These are phyloP conservation scores for Drechslerella coelobrocha DNA, from an alignment of 2,329 filamentous ascomycete genomes.

Conservation along the genomic window DNA sequence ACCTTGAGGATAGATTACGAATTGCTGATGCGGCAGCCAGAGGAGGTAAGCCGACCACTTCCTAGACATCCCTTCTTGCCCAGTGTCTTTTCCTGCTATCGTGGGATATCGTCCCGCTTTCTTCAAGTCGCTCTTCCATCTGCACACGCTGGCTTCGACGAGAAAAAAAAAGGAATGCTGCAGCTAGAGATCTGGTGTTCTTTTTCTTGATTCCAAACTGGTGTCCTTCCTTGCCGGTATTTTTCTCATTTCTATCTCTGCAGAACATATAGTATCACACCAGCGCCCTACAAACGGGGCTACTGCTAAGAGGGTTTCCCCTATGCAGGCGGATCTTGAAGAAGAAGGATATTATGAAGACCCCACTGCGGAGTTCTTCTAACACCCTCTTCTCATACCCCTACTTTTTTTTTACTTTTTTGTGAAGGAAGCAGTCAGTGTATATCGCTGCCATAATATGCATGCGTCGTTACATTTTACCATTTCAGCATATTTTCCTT, in stretches of 20 bases:
- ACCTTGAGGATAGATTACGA: slow-evolving; percentile 38
- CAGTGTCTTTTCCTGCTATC: not conserved
- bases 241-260: slow-evolving; percentile 34
- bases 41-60: slow-evolving; percentile 46
- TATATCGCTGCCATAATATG: not conserved
- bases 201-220: slow-evolving; percentile 32
- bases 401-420: slow-evolving; percentile 15
- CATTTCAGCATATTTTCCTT: too few species aligned
- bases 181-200: too few species aligned
- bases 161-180: slow-evolving; percentile 18
- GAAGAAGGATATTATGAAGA: slow-evolving; percentile 27
- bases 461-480: not conserved
- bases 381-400: slow-evolving; percentile 9
- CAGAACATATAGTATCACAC: slow-evolving; percentile 49
- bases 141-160: slow-evolving; percentile 4
- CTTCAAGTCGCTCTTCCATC: not conserved
- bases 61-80: slow-evolving; percentile 11
- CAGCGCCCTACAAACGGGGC: slow-evolving; percentile 37
- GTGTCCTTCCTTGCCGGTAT: slow-evolving; percentile 13
- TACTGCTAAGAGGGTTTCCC: slow-evolving; percentile 26
- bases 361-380: slow-evolving; percentile 33
- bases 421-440: slow-evolving; percentile 10
- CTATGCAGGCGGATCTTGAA: slow-evolving; percentile 16
- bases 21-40: slow-evolving; percentile 30
- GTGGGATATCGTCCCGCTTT: not conserved